Evolutionary conservation across 306 rosid species (phyloP), one percentile per base, ranked within the genome.

Genomic region (Lathyrus oleraceus): DNA sequence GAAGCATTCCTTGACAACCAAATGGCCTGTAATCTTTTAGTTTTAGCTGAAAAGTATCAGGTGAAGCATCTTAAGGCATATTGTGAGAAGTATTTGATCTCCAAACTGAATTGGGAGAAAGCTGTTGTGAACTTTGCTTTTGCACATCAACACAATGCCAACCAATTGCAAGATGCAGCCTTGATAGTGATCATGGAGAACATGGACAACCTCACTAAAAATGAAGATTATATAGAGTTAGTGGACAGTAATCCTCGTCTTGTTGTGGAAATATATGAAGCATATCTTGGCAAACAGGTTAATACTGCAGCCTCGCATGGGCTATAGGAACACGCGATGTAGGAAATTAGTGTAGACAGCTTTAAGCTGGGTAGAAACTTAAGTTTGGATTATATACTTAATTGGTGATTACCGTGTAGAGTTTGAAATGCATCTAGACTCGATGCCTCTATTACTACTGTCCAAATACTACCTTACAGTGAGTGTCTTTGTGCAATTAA

Each of bases 111-210:
- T 63, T 88, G 88, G 90, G 90, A 88, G 42, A 94, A 81, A 68
- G 84, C 97, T 2, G 12, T 94, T 13, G 13, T 58, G 53, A 76
- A 51, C 80, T 90, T 85, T 59, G 72, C 87, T 54, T 85, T 90
- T 69, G 97, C 97, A 1, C 84, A 80, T 80, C 91, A 78, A 71
- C 87, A 94, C 85, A 88, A 87, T 71, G 96, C 90, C 14, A 75
- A 76, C 60, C 81, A 63, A 61, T 64, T 94, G 56, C 78, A n/a
- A 3, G 87, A 83, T n/a, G 85, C 90, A 11, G 80, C 97, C 76
- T 48, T 94, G 80, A 75, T 67, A 11, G 44, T 82, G 70, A 85
- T 90, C 60, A 80, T 70, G 2, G 96, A 88, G 13, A 82, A 94
- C 85, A 88, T 94, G 85, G 81, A 78, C 67, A 78, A 53, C 74